Conservation (phyloP, 257 asterid genomes). For the Solanum ossicruentum region DNA sequence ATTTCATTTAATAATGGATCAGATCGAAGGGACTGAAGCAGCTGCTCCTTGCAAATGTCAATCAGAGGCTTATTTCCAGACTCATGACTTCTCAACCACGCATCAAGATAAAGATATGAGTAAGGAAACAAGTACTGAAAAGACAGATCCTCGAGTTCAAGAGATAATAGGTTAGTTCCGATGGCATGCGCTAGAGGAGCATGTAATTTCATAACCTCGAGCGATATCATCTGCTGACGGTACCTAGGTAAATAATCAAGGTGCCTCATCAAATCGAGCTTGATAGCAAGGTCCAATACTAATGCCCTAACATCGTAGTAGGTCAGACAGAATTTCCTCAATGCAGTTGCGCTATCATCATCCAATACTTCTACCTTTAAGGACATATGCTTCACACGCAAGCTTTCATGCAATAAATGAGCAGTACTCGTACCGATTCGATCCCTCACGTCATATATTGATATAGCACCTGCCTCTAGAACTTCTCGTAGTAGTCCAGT, state of each 20-base stretch:
- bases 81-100: conserved; percentile 79
- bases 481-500: conserved; percentile 70
- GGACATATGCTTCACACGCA: conserved; percentile 59
- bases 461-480: conserved; percentile 49
- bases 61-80: conserved; percentile 51
- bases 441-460: conserved; percentile 49
- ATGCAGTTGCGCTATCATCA: conserved; percentile 55
- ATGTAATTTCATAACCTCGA: conserved; percentile 77
- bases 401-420: conserved; percentile 74
- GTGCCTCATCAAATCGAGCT: conserved; percentile 82
- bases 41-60: conserved; percentile 53
- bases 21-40: conserved; percentile 45
- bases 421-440: conserved; percentile 55
- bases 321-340: conserved; percentile 76
- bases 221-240: conserved; percentile 62
- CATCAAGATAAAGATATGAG: conserved; percentile 64
- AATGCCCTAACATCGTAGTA: conserved; percentile 84
- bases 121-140: conserved; percentile 77
- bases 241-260: conserved; percentile 69
- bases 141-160: conserved; percentile 83
- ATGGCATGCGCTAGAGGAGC: conserved; percentile 93
- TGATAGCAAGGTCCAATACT: conserved; percentile 62
- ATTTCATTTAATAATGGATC: conserved; percentile 36
- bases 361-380: conserved; percentile 51
- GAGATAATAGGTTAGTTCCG: conserved; percentile 45